phyloP scores from a whole-genome alignment of 345 rosid species.

The Salix udensis region DNA sequence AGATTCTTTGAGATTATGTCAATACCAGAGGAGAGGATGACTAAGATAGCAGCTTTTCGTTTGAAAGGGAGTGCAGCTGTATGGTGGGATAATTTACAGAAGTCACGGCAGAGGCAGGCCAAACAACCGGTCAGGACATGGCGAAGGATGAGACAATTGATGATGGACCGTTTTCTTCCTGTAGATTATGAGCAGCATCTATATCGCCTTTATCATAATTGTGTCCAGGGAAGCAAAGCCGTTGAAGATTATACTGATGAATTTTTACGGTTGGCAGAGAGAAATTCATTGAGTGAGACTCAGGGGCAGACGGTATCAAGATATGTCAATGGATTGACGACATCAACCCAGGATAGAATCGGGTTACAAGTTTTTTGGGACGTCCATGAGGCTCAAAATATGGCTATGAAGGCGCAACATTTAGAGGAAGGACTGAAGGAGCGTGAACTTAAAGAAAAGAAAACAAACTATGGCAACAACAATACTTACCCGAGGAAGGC shows the following conservation, averaged over 20 bases:
- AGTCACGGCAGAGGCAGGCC: not conserved
- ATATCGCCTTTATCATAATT: no score
- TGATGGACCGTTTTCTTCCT: not conserved
- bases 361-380: not conserved
- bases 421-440: no score
- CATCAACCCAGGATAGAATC: not conserved
- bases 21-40: not conserved
- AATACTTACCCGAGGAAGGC: no score
- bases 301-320: not conserved
- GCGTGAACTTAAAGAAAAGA: no score
- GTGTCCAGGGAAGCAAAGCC: fast-evolving
- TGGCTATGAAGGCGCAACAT: no score
- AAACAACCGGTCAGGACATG: not conserved
- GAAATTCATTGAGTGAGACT: not conserved
- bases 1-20: not conserved
- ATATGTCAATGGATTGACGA: not conserved
- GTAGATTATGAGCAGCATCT: not conserved
- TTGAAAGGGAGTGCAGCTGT: not conserved
- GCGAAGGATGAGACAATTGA: not conserved
- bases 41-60: no score
- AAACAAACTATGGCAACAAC: no score
- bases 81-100: not conserved
- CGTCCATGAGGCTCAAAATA: no score
- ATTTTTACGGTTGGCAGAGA: not conserved
- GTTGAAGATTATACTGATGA: not conserved